Conservation (phyloP, 1,284 basidiomycete species). For the Taiwanofungus camphoratus region DNA sequence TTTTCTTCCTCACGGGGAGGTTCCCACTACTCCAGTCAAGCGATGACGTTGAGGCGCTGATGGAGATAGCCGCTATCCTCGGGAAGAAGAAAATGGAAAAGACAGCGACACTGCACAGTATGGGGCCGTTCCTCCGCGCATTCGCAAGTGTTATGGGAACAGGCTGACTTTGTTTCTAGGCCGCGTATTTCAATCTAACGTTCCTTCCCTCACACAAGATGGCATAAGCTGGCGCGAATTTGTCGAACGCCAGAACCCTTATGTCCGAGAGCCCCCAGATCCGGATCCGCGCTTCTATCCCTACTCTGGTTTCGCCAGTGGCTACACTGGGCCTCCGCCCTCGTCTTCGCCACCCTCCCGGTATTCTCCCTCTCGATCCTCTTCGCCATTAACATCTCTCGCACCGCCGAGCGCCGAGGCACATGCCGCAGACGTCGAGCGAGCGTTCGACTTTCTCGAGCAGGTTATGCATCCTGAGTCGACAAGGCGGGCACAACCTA, state of each 20-base stretch:
- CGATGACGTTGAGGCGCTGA: conserved; percentile 92
- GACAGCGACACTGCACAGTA: conserved; percentile 87
- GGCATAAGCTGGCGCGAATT: conserved; percentile 70
- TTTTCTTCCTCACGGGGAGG: conserved; percentile 89
- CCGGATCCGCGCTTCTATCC: conserved; percentile 52
- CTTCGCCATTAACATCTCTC: conserved; percentile 19
- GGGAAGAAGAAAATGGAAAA: conserved; percentile 83
- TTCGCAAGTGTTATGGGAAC: background rate
- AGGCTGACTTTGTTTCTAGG: conserved; percentile 40
- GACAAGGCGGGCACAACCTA: conserved; percentile 71
- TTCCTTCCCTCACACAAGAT: conserved; percentile 66
- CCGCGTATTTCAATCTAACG: conserved; percentile 81
- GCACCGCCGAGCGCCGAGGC: conserved; percentile 22
- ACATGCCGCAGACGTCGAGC: conserved; percentile 55
- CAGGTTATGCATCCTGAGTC: conserved; percentile 70
- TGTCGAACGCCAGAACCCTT: conserved; percentile 73
- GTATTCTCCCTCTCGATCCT: conserved; percentile 19
- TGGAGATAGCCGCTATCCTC: conserved; percentile 91
- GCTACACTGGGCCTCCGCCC: conserved; percentile 28
- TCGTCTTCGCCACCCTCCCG: conserved; percentile 24
- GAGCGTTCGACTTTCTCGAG: conserved; percentile 71
- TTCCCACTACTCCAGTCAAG: conserved; percentile 95
- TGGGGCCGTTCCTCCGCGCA: conserved; percentile 24
- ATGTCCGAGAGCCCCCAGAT: conserved; percentile 52
- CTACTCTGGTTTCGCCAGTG: too few species aligned